phyloP scores from a whole-genome alignment of 352 stramenopile species.

The Globisporangium nodosum region DNA sequence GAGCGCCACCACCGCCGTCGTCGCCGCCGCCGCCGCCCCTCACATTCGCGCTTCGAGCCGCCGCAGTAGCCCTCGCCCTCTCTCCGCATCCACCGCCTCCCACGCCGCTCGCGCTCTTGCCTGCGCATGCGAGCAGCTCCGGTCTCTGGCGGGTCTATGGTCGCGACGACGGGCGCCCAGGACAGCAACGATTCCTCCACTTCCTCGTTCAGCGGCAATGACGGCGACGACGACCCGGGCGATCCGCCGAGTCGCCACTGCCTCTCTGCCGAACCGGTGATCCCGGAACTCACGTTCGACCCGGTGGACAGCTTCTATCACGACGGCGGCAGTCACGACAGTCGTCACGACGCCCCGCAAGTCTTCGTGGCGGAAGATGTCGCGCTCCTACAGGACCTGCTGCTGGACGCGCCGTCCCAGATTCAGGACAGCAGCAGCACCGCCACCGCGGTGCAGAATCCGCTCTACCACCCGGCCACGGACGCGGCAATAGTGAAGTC shows the following conservation, averaged over 20 bases:
- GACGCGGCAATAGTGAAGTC: not conserved
- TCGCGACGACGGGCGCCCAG: not conserved
- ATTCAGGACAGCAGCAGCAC: not conserved
- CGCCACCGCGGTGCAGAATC: not conserved
- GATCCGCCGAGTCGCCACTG: not conserved
- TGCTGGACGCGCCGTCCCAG: conserved; percentile 2
- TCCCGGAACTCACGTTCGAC: not conserved
- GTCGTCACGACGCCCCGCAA: not conserved
- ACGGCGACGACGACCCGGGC: conserved; percentile 6
- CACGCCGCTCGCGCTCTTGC: not conserved
- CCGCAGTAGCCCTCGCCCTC: no score
- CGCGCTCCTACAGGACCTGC: conserved; percentile 10
- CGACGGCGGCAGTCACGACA: not conserved
- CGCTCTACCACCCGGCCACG: no score
- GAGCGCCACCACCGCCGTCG: no score
- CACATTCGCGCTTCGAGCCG: not conserved
- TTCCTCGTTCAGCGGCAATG: not conserved
- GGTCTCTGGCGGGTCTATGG: conserved; percentile 1
- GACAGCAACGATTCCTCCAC: not conserved
- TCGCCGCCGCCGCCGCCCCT: no score
- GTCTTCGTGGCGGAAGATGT: conserved; percentile 9
- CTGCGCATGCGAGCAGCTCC: conserved; percentile 5
- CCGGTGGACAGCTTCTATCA: not conserved
- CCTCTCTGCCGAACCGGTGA: not conserved
- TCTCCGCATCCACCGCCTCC: not conserved